A percentile compares a stretch with the other conserved stretches of the same genome.
These are phyloP conservation scores for Stachybotrys echinatus DNA, from an alignment of 2,329 filamentous ascomycete genomes.

Conservation along the genomic window DNA sequence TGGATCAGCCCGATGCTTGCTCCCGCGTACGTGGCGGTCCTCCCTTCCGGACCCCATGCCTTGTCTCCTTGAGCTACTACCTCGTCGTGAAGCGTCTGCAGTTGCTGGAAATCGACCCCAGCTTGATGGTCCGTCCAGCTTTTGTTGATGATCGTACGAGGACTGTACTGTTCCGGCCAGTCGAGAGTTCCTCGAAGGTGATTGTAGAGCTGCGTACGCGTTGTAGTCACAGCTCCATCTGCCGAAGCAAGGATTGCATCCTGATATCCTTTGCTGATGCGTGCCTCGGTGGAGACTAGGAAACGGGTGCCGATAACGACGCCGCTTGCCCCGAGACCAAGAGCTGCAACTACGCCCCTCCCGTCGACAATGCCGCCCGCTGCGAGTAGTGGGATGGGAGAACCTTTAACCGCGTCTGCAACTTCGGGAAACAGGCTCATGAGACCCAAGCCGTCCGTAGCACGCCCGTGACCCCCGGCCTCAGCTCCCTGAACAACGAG, in stretches of 20 bases:
- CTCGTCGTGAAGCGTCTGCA: conserved; percentile 36
- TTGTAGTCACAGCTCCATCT: conserved; percentile 32
- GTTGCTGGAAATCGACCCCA: conserved; percentile 35
- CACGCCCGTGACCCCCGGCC: conserved; percentile 48
- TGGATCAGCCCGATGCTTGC: conserved; percentile 38
- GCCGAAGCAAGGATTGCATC: conserved; percentile 33
- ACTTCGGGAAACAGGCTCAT: conserved; percentile 46
- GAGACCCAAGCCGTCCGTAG: conserved; percentile 35
- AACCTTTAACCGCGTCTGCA: conserved; percentile 28
- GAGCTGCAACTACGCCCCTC: conserved; percentile 41
- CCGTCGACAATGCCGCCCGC: conserved; percentile 50
- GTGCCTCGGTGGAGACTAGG: conserved; percentile 41
- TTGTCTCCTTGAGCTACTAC: conserved; percentile 31
- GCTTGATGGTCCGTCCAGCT: conserved; percentile 29
- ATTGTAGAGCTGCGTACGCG: conserved; percentile 38
- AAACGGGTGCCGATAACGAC: conserved; percentile 60
- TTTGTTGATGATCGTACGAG: conserved; percentile 31
- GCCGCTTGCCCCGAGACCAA: conserved; percentile 47
- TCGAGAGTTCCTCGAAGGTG: conserved; percentile 35
- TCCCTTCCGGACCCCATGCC: conserved; percentile 41
- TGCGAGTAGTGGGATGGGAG: conserved; percentile 39
- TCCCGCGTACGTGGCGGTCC: conserved; percentile 45
- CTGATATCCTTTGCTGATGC: conserved; percentile 34
- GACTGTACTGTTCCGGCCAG: conserved; percentile 36
- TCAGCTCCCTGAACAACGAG: conserved; percentile 49